Evolutionary conservation across 2,329 filamentous ascomycete genomes (phyloP).

Genomic region (Rasamsonia emersonii): DNA sequence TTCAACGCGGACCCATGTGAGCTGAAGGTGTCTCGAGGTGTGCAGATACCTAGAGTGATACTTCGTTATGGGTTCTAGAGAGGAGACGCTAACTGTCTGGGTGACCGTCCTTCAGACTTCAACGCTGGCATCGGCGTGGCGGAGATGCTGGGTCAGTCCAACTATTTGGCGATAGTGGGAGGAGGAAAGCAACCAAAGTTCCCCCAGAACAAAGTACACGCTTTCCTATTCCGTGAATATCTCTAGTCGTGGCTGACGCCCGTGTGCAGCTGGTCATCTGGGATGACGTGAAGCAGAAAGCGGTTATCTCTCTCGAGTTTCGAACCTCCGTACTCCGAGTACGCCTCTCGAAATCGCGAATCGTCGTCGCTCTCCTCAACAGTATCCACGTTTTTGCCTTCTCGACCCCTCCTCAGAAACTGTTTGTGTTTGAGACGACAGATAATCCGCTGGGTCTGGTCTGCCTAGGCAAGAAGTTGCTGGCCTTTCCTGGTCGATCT

Average conservation of each 20-base stretch:
- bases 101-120: constrained; percentile 47
- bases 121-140: constrained; percentile 73
- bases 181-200: constrained; percentile 80
- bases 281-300: constrained; percentile 74
- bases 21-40: constrained; percentile 56
- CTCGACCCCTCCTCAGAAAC: constrained; percentile 59
- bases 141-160: constrained; percentile 78
- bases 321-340: constrained; percentile 73
- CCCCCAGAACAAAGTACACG: constrained; percentile 67
- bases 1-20: constrained; percentile 66
- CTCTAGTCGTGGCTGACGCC: no score
- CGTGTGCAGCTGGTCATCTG: constrained; percentile 66
- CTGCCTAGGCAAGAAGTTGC: constrained; percentile 61
- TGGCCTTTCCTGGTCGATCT: constrained; percentile 82
- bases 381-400: constrained; percentile 76
- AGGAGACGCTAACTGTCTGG: background rate
- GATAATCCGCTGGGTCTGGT: constrained; percentile 77
- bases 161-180: constrained; percentile 82
- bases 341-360: constrained; percentile 63
- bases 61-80: background rate
- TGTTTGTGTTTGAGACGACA: constrained; percentile 73
- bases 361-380: constrained; percentile 74
- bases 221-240: no score
- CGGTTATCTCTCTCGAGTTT: constrained; percentile 68
- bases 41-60: constrained; percentile 4